These are phyloP conservation scores for Fusarium sp. DNA, from an alignment of 2,329 filamentous ascomycete species.

Conservation along the genomic window DNA sequence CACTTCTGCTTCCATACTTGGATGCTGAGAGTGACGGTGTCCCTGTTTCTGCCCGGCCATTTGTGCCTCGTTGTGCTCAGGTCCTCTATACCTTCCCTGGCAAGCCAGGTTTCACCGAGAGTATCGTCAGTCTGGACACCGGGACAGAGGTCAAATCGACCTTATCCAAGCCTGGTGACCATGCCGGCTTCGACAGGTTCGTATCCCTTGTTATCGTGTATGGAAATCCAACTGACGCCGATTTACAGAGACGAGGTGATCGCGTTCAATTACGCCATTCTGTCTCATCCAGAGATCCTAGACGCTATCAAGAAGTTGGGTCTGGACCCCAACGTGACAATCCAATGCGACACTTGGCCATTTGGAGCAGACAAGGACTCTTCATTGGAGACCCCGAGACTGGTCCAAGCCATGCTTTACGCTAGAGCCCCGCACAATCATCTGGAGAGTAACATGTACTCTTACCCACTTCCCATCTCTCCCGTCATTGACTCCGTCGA, in stretches of 20 bases:
- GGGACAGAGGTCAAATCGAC: not conserved
- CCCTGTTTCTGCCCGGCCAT: not conserved
- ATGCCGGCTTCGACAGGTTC: not conserved
- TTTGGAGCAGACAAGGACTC: not conserved
- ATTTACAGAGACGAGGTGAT: not conserved
- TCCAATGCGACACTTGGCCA: not conserved
- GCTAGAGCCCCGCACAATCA: not conserved
- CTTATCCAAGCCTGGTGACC: not conserved
- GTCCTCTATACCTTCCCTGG: not conserved
- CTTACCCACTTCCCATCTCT: conserved; percentile 66
- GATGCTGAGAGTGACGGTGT: not conserved
- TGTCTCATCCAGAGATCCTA: not conserved
- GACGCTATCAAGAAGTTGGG: not conserved
- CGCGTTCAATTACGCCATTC: not conserved
- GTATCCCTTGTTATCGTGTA: not conserved
- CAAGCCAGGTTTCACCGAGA: not conserved
- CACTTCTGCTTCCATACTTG: not conserved
- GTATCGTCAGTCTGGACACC: not conserved
- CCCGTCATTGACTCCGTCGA: conserved; percentile 66
- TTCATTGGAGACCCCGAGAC: not conserved
- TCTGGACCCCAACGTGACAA: not conserved
- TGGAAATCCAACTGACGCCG: not conserved
- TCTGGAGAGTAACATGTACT: conserved; percentile 50
- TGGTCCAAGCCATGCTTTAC: not conserved
- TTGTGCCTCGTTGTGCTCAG: not conserved